Base-by-base conservation (phyloP, 768 basidiomycete genomes). In the Pisolithus albus region DNA sequence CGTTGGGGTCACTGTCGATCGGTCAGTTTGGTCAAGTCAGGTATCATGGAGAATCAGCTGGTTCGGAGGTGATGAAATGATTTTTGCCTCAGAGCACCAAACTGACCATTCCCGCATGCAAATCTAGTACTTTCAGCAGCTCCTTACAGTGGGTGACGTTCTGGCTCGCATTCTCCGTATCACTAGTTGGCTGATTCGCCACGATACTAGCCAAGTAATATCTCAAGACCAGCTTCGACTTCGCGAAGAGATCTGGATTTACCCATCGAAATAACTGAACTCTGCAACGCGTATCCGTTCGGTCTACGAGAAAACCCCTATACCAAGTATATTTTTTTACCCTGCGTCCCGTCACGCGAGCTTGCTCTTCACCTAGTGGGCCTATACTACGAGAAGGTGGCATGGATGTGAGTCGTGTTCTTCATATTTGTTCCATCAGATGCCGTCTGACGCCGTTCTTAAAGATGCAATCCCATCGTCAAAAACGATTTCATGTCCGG, bases 11-110 rank as follows among this genome's bases (percentile, higher is more conserved):
- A 7, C 69, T 81, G 10, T 70, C 77, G 0, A 73, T 81, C 34
- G 75, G 75, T 37, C 46, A 65, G 6, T 70, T 78, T 47, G 79
- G 78, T n/a, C 72, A 75, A 46, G 64, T 72, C 1, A 72, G 68
- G 51, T 80, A 79, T 60, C 74, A 76, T 55, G 78, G 79, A 11
- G 75, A 72, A 52, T 73, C 74, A 5, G 72, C 77, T 21, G 68
- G 73, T 16, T 74, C 77, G 21, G 78, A 79, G 71, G 79, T 78
- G 55, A 47, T 65, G n/a, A 34, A 34, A n/a, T 19, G 30, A 34
- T 11, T 47, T 39, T 8, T 46, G 4, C n/a, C n/a, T 42, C 23
- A 18, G 23, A 15, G 28, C 18, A 43, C 19, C 13, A 36, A 9
- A 36, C 44, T 46, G 24, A 11, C 43, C 4, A 26, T 26, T 4